Conservation (phyloP, 148 eudicot genomes). For the Heliamphora exappendiculata region DNA sequence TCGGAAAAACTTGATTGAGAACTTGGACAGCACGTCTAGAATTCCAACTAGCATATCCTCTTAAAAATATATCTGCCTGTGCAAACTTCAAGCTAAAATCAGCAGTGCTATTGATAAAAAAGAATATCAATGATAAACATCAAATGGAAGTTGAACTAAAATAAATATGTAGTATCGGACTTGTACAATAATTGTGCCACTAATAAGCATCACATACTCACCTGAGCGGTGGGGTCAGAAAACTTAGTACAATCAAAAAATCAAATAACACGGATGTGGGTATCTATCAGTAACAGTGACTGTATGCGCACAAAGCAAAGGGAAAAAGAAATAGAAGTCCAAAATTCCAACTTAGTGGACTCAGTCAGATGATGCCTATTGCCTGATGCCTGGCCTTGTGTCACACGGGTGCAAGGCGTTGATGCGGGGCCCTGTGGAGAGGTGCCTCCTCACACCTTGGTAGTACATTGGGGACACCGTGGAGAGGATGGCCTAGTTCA, state of each 20-base stretch:
- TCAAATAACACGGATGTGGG: neutral
- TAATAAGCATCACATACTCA: neutral
- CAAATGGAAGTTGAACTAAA: neutral
- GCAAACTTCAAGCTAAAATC: slow-evolving; percentile 9
- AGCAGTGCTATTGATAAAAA: neutral
- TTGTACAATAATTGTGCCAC: neutral
- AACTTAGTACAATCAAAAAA: neutral
- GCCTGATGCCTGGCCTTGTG: too few relatives aligned
- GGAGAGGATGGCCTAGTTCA: neutral
- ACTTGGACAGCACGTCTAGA: slow-evolving; percentile 47
- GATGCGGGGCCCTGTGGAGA: too few relatives aligned
- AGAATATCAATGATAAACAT: neutral
- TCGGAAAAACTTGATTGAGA: slow-evolving; percentile 39
- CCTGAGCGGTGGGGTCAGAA: neutral
- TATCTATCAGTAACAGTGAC: neutral
- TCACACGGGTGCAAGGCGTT: too few relatives aligned
- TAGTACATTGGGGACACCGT: neutral
- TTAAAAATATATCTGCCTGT: slow-evolving; percentile 46
- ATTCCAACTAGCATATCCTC: slow-evolving; percentile 61
- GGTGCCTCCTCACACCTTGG: too few relatives aligned
- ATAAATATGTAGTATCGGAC: neutral
- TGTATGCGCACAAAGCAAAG: neutral
- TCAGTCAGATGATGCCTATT: neutral
- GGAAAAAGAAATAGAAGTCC: neutral
- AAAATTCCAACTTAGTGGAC: neutral